Evolutionary conservation across 176 grass and related monocot species (phyloP).

Genomic region (Oropetium thomaeum): DNA sequence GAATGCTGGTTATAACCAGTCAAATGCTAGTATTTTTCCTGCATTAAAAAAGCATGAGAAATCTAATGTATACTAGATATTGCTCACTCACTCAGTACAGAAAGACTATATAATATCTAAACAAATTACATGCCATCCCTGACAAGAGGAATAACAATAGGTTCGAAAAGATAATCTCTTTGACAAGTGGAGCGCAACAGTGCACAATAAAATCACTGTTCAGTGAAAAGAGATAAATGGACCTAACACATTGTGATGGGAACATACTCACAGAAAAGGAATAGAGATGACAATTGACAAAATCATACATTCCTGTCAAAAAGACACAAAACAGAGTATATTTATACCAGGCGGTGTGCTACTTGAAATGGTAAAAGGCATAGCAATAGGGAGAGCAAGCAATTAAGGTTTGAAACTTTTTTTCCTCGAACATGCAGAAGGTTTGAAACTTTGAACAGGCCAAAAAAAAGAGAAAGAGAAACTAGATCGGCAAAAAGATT

Average conservation of each 20-base stretch:
- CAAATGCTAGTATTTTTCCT: not conserved
- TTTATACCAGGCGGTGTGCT: not conserved
- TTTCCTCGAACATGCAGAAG: too few relatives aligned
- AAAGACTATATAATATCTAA: not conserved
- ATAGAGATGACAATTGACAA: not conserved
- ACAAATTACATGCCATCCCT: not conserved
- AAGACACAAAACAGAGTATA: not conserved
- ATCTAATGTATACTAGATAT: not conserved
- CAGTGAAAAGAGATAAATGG: not conserved
- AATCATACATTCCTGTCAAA: not conserved
- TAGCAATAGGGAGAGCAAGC: not conserved
- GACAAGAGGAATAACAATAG: not conserved
- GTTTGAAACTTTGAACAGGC: not conserved
- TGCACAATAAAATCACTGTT: not conserved
- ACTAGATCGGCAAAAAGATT: not conserved
- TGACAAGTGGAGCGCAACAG: not conserved
- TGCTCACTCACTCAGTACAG: not conserved
- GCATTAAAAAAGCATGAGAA: not conserved
- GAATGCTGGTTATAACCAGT: not conserved
- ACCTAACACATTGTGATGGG: not conserved
- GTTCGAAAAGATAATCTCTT: not conserved
- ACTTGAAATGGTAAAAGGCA: not conserved
- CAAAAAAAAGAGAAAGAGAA: not conserved
- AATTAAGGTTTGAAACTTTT: not conserved
- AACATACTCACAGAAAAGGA: constrained; percentile 9